Evolutionary conservation across 2,329 filamentous ascomycete genomes (phyloP).

Genomic region (Apiospora phragmitis): DNA sequence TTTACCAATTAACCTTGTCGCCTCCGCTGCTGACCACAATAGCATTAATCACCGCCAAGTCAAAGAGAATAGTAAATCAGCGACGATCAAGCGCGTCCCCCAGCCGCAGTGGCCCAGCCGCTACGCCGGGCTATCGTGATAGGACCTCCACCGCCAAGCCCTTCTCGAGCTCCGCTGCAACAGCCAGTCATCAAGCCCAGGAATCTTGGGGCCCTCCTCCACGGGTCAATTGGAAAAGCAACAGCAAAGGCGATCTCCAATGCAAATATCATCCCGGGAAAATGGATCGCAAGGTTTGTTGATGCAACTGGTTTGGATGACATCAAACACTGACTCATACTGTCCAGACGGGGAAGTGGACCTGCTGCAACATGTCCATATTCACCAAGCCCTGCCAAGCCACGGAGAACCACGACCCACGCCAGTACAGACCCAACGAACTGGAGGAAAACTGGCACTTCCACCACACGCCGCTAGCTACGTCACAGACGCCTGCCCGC

Average conservation of each 20-base stretch:
- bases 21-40: not conserved
- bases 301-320: accelerated
- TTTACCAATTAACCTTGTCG: not conserved
- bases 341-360: not conserved
- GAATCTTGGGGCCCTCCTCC: not conserved
- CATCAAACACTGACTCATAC: not conserved
- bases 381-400: not conserved
- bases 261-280: not conserved
- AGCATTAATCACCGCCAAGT: not conserved
- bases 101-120: not conserved
- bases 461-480: not conserved
- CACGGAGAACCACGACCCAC: not conserved
- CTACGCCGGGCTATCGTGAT: not conserved
- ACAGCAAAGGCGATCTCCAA: not conserved
- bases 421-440: not conserved
- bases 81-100: not conserved
- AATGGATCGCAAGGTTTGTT: not conserved
- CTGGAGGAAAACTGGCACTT: not conserved
- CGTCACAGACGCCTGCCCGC: not conserved
- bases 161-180: not conserved
- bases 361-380: not conserved
- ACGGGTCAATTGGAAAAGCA: not conserved
- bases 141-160: not conserved
- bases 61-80: not conserved
- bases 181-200: not conserved